Percentiles rank a stretch among this genome's conserved stretches.
Conservation (phyloP, 208 protist species). For the Leishmania martiniquensis region DNA sequence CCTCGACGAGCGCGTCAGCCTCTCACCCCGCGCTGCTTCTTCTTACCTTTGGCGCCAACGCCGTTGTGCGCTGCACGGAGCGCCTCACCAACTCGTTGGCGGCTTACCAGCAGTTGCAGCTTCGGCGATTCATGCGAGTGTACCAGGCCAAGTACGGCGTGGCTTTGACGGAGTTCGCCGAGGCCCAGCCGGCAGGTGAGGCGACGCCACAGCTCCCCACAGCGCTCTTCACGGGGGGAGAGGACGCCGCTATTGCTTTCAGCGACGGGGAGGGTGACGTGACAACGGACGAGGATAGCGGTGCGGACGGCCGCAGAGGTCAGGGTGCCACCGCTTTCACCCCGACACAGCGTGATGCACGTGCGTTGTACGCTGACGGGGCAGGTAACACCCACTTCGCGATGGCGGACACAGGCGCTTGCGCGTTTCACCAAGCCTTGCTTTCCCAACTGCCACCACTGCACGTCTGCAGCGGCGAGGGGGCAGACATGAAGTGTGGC, state of each 20-base stretch:
- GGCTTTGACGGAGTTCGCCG: slow-evolving; percentile 16
- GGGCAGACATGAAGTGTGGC: background rate
- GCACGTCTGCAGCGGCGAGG: background rate
- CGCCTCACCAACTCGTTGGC: slow-evolving; percentile 55
- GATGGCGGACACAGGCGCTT: slow-evolving; percentile 3
- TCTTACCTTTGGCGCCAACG: slow-evolving; percentile 39
- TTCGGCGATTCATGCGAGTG: slow-evolving; percentile 54
- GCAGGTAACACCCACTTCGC: background rate
- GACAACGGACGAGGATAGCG: background rate
- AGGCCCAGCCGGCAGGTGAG: background rate
- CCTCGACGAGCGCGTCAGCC: background rate
- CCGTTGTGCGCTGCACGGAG: slow-evolving; percentile 53
- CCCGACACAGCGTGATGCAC: background rate
- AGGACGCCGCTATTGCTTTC: slow-evolving; percentile 10
- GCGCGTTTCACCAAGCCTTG: slow-evolving; percentile 44
- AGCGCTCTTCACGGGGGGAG: background rate
- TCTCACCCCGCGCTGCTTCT: slow-evolving; percentile 41
- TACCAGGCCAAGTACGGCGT: slow-evolving; percentile 62
- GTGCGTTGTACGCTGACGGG: slow-evolving; percentile 6
- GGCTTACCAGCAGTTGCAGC: slow-evolving; percentile 62
- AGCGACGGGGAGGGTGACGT: slow-evolving; percentile 14
- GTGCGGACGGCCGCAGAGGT: background rate
- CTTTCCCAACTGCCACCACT: slow-evolving; percentile 38
- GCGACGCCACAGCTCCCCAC: background rate
- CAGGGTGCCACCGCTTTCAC: background rate